Percentiles rank a stretch among this genome's conserved stretches.
Evolutionary conservation across 306 rosid genomes (phyloP).

Genomic region (Pyrus pyrifolia): DNA sequence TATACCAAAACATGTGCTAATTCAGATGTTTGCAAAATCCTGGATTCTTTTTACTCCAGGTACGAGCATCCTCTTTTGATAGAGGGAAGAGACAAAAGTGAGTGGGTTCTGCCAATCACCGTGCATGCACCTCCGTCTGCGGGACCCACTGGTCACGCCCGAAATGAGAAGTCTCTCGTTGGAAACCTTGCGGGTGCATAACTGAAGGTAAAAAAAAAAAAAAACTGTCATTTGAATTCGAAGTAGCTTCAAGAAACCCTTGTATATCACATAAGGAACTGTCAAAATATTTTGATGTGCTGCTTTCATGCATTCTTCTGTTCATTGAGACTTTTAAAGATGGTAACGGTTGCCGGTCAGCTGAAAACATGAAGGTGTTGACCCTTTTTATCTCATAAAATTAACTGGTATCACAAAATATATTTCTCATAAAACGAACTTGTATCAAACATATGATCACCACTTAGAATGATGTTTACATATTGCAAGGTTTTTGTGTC

Average conservation of each 20-base stretch:
- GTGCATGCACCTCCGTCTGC: slow-evolving; percentile 81
- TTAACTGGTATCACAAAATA: neutral
- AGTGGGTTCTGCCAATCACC: slow-evolving; percentile 94
- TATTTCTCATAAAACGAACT: no score
- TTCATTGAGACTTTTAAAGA: neutral
- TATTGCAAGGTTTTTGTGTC: neutral
- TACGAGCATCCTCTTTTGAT: slow-evolving; percentile 90
- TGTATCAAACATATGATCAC: neutral
- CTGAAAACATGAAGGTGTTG: neutral
- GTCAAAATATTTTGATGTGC: no score
- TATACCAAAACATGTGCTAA: neutral
- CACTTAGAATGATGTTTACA: neutral
- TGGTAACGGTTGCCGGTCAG: neutral
- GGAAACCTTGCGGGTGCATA: slow-evolving; percentile 63
- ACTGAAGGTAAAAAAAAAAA: slow-evolving; percentile 33
- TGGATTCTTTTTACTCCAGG: slow-evolving; percentile 33
- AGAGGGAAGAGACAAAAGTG: slow-evolving; percentile 83
- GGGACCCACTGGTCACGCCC: slow-evolving; percentile 40
- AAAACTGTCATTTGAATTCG: neutral
- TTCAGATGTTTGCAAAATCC: neutral
- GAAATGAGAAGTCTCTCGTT: slow-evolving; percentile 63
- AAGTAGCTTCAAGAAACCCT: neutral
- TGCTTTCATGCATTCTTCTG: no score
- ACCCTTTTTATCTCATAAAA: neutral
- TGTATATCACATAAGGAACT: neutral